These are phyloP conservation scores for Rhizophora mangle DNA, from an alignment of 345 rosid species.

Conservation along the genomic window DNA sequence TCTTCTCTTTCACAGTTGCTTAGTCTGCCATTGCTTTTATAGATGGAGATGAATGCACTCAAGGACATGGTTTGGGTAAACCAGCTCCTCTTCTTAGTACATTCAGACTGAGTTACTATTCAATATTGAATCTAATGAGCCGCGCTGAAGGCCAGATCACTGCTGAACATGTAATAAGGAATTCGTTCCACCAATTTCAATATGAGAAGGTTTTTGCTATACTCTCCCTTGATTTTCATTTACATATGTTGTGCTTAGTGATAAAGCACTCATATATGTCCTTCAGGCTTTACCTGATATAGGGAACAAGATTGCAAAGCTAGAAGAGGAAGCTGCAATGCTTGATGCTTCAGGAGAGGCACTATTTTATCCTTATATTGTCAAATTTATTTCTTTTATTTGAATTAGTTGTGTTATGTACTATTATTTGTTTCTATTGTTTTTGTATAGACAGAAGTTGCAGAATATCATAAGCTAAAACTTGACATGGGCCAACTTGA, in stretches of 20 bases:
- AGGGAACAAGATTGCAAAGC: constrained; percentile 69
- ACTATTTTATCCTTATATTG: constrained; percentile 12
- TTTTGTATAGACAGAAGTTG: constrained; percentile 65
- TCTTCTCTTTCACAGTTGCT: constrained; percentile 15
- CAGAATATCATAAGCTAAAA: constrained; percentile 85
- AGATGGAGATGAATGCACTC: constrained; percentile 95
- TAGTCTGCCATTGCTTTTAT: constrained; percentile 13
- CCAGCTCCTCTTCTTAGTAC: constrained; percentile 99
- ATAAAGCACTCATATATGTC: constrained; percentile 17
- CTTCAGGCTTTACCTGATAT: constrained; percentile 83
- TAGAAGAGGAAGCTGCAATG: constrained; percentile 88
- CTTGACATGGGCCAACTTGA: constrained; percentile 77
- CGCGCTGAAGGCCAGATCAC: constrained; percentile 99
- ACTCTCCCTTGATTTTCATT: constrained; percentile 12
- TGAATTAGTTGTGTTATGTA: background rate
- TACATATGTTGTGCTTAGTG: background rate
- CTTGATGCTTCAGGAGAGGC: constrained; percentile 96
- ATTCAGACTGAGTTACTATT: constrained; percentile 93
- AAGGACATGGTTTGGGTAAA: constrained; percentile 96
- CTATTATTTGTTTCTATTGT: constrained; percentile 8
- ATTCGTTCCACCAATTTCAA: constrained; percentile 97
- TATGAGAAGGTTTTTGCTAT: constrained; percentile 74
- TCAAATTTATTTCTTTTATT: constrained; percentile 3
- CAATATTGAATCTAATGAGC: constrained; percentile 93
- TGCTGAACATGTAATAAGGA: constrained; percentile 91